phyloP scores from a whole-genome alignment of 805 yeast genomes.

The Yamadazyma ubonensis region DNA sequence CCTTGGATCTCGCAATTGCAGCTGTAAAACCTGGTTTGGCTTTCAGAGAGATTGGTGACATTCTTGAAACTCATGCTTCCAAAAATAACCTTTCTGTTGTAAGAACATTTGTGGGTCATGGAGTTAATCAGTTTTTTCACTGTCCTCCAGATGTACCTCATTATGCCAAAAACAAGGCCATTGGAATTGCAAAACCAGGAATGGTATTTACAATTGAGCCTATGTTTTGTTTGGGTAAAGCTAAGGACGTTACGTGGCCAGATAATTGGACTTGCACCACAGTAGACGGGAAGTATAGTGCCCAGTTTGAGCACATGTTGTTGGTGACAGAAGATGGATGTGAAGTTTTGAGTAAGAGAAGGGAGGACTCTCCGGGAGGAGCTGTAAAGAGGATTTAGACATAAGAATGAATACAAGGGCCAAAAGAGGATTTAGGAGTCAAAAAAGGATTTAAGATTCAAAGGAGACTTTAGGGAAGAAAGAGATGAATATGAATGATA shows the following conservation, averaged over 20 bases:
- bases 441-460: background rate
- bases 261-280: conserved; percentile 97
- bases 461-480: background rate
- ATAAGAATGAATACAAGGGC: background rate
- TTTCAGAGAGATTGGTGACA: conserved; percentile 81
- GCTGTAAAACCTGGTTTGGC: conserved; percentile 89
- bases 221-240: conserved; percentile 85
- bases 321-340: conserved; percentile 91
- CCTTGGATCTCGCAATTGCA: conserved; percentile 78
- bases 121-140: conserved; percentile 83
- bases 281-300: conserved; percentile 83
- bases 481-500: no score
- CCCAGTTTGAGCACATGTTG: conserved; percentile 94
- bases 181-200: conserved; percentile 93
- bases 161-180: conserved; percentile 88
- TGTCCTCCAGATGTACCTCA: conserved; percentile 92
- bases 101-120: conserved; percentile 91
- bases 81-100: conserved; percentile 82
- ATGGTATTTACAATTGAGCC: conserved; percentile 98
- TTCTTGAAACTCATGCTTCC: conserved; percentile 83
- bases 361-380: conserved; percentile 86
- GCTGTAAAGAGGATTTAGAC: conserved; percentile 53
- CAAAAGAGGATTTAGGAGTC: background rate
- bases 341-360: conserved; percentile 84
- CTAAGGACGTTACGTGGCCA: conserved; percentile 87